Evolutionary conservation across 192 early-diverging fungal genomes (phyloP), one percentile per base, ranked within the genome.

Genomic region (Linnemannia elongata): DNA sequence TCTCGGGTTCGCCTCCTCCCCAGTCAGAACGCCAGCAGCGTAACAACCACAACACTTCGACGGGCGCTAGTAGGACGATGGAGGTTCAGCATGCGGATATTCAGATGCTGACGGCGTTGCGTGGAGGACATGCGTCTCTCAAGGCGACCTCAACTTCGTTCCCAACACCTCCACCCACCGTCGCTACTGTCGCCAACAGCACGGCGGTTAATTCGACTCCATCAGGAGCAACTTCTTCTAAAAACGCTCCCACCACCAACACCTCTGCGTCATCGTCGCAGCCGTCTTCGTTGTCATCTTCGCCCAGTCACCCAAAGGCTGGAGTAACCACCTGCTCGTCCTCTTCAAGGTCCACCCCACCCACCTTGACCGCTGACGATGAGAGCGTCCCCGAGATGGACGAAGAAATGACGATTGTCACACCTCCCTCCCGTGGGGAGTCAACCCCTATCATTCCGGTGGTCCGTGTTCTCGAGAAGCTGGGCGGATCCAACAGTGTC

Each of bases 1-100:
- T 87, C 1, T 85, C 83, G 24, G 49, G 74, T 6, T 85, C 83
- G 8, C 83, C 83, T 36, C 77, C 83, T 8, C 82, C 81, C n/a
- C 69, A 71, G 30, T 39, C 36, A 15, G 78, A 79, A n/a, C 47
- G 69, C 30, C 42, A 72, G 41, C 39, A 42, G 27, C 44, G 17
- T 13, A 24, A 13, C 27, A 27, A 52, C 7, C 24, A 24, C 47
- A 27, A 9, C 30, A 75, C 15, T 18, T 33, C 55, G n/a, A 60
- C 55, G 9, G 10, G 8, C 17, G 9, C 17, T 52, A 74, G 20
- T 17, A 75, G 42, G 54, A 60, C 54, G 20, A 71, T 52, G 38
- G 77, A 79, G 52, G 69, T 69, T 20, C 79, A 80, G 54, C 72
- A 80, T 57, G 63, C 27, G 9, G 79, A 80, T 42, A 74, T 80